A percentile compares a stretch with the other conserved stretches of the same genome.
Conservation (phyloP, 2,329 filamentous ascomycete species). For the Botrytis byssoidea region DNA sequence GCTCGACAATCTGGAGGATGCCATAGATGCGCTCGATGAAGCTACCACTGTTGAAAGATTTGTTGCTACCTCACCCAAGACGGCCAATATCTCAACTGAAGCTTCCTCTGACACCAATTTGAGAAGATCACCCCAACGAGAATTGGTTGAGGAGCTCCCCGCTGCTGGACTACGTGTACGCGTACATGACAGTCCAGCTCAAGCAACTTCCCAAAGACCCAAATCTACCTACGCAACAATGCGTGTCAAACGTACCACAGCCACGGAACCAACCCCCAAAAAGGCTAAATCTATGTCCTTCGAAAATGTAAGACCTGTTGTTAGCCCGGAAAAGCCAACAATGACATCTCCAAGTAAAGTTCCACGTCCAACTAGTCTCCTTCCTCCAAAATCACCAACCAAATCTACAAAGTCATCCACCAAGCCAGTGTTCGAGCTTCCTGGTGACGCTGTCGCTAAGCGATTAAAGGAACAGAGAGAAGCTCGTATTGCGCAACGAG, state of each 20-base stretch:
- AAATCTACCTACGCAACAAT: constrained; percentile 44
- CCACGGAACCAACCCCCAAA: constrained; percentile 30
- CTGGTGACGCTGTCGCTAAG: constrained; percentile 59
- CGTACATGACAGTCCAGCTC: background rate
- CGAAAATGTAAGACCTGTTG: constrained; percentile 21
- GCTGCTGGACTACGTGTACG: constrained; percentile 1
- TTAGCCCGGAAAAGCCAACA: constrained; percentile 35
- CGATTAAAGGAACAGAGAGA: constrained; percentile 59
- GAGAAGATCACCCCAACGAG: constrained; percentile 3
- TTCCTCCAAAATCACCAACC: constrained; percentile 43
- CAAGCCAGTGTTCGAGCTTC: constrained; percentile 58
- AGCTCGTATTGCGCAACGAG: constrained; percentile 48
- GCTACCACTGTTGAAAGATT: constrained; percentile 33
- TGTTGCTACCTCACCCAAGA: constrained; percentile 16
- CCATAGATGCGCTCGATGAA: constrained; percentile 48
- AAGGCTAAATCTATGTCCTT: constrained; percentile 35
- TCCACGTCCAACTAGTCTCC: constrained; percentile 44
- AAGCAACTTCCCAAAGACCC: constrained; percentile 35
- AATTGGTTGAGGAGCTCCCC: constrained; percentile 1
- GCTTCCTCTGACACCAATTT: background rate
- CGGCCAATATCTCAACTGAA: constrained; percentile 6
- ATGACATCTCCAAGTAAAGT: constrained; percentile 29
- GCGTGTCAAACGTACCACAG: constrained; percentile 43
- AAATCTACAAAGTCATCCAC: constrained; percentile 57
- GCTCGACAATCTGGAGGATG: constrained; percentile 60